These are phyloP conservation scores for Aegle marmelos DNA, from an alignment of 345 rosid species.

Conservation along the genomic window DNA sequence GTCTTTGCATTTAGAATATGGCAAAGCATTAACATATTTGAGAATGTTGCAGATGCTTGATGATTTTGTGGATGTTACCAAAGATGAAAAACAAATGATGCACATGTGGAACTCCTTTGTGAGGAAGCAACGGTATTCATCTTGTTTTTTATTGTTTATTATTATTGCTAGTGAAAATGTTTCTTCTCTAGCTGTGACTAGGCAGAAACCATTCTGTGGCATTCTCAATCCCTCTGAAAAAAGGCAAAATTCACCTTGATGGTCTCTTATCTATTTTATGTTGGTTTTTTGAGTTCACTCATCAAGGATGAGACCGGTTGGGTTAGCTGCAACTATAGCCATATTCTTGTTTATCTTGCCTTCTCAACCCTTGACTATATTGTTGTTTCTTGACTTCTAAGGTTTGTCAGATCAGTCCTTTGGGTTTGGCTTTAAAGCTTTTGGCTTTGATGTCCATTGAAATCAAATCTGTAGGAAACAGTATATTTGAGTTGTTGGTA, in stretches of 20 bases:
- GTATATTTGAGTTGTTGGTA: neutral
- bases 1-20: neutral
- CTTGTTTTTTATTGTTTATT: neutral
- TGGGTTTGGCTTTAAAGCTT: neutral
- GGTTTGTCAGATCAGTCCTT: neutral
- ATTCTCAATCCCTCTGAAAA: neutral
- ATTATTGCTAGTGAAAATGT: neutral
- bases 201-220: neutral
- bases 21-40: neutral
- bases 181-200: neutral
- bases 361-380: neutral
- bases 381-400: no score
- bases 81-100: slow-evolving; percentile 96
- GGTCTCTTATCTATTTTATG: neutral
- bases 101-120: slow-evolving; percentile 98
- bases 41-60: slow-evolving; percentile 81
- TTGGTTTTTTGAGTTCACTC: neutral
- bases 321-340: neutral
- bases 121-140: slow-evolving; percentile 79
- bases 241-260: neutral
- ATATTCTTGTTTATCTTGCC: neutral
- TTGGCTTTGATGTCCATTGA: neutral
- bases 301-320: neutral
- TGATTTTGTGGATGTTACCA: slow-evolving; percentile 97
- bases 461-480: neutral